Percentiles rank a stretch among this genome's conserved stretches.
Evolutionary conservation across 192 early-diverging fungal genomes (phyloP).

Genomic region (Funneliformis geosporum): DNA sequence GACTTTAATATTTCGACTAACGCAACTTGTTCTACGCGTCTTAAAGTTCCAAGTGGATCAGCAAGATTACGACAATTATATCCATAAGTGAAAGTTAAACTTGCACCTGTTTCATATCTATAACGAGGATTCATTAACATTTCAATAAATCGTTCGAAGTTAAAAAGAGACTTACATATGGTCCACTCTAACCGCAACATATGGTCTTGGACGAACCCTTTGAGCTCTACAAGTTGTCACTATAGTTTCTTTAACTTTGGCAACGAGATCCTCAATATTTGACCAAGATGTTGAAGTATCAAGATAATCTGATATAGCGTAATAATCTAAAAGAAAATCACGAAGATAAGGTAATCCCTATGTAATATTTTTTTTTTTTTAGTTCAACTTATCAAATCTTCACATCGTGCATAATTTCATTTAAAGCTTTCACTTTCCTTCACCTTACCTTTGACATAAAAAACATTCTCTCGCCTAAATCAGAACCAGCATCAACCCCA

Average conservation of each 20-base stretch:
- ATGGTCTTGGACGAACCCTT: neutral
- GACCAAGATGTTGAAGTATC: slow-evolving; percentile 14
- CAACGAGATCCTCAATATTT: neutral
- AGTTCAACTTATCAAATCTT: no score
- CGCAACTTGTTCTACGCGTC: slow-evolving; percentile 7
- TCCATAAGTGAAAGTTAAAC: slow-evolving; percentile 24
- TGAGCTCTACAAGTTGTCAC: slow-evolving; percentile 6
- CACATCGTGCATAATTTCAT: no score
- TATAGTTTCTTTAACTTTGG: slow-evolving; percentile 13
- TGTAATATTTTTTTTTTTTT: neutral
- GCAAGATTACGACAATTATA: slow-evolving; percentile 17
- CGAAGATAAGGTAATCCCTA: slow-evolving; percentile 20
- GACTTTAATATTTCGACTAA: slow-evolving; percentile 15
- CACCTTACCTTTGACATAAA: slow-evolving; percentile 11
- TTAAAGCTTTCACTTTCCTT: neutral
- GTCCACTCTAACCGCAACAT: neutral
- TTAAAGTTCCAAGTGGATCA: slow-evolving; percentile 23
- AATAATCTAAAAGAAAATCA: slow-evolving; percentile 28
- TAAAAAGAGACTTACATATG: neutral
- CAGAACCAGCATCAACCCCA: neutral
- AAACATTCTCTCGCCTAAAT: slow-evolving; percentile 16
- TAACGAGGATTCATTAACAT: neutral
- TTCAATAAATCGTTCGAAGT: neutral
- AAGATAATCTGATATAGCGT: slow-evolving; percentile 5
- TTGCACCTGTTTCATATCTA: slow-evolving; percentile 24